Evolutionary conservation across 169 alveolate species (phyloP).

Genomic region (Cryptosporidium bovis): DNA sequence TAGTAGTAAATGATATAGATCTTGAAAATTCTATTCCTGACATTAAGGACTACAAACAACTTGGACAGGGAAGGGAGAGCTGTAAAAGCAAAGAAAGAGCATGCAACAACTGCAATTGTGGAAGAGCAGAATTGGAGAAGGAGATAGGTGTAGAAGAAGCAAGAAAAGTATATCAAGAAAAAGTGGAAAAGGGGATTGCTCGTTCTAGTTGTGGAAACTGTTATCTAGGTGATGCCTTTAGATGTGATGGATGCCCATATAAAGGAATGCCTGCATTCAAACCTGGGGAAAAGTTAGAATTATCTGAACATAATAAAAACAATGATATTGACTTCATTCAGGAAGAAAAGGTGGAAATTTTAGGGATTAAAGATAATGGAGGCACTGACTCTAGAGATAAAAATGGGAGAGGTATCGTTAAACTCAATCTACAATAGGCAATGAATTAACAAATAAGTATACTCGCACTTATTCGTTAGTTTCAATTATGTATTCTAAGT

Average conservation of each 20-base stretch:
- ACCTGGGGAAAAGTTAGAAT: constrained; percentile 90
- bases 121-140: constrained; percentile 89
- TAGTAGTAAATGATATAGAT: constrained; percentile 43
- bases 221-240: constrained; percentile 94
- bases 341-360: constrained; percentile 6
- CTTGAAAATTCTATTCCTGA: constrained; percentile 47
- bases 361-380: not conserved
- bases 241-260: constrained; percentile 94
- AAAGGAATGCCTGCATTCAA: constrained; percentile 94
- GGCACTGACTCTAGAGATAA: not conserved
- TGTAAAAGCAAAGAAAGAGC: constrained; percentile 92
- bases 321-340: constrained; percentile 15
- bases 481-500: no score
- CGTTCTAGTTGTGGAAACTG: constrained; percentile 91
- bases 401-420: not conserved
- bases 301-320: constrained; percentile 23
- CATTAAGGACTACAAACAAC: constrained; percentile 34
- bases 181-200: constrained; percentile 84
- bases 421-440: not conserved
- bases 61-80: constrained; percentile 80
- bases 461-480: no score
- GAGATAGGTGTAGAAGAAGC: constrained; percentile 83
- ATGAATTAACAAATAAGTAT: not conserved
- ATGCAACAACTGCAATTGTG: constrained; percentile 94
- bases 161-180: constrained; percentile 79